These are phyloP conservation scores for Cadophora sp. DNA, from an alignment of 2,329 filamentous ascomycete species.

Conservation along the genomic window DNA sequence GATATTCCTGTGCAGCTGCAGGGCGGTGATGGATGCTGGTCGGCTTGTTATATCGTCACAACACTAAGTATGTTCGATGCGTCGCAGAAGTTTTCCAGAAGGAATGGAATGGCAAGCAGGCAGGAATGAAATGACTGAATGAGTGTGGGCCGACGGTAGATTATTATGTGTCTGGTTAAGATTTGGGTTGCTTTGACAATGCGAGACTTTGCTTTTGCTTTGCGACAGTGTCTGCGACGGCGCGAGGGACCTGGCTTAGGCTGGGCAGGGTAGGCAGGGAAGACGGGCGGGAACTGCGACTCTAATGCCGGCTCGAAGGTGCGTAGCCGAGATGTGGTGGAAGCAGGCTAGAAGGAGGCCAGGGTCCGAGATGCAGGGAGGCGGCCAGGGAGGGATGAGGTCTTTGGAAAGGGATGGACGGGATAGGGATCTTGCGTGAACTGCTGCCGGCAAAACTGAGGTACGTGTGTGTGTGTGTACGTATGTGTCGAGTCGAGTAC, in stretches of 20 bases:
- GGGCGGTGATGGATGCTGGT: neutral
- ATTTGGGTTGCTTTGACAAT: slow-evolving; percentile 42
- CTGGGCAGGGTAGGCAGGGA: too few species aligned
- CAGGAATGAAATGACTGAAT: neutral
- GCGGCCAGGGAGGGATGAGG: slow-evolving; percentile 13
- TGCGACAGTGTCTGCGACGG: slow-evolving; percentile 43
- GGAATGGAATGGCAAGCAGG: neutral
- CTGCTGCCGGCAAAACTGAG: slow-evolving; percentile 28
- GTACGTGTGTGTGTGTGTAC: too few species aligned
- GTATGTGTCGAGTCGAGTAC: slow-evolving; percentile 1
- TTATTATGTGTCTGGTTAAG: slow-evolving; percentile 26
- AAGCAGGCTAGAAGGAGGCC: neutral
- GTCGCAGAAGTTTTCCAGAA: slow-evolving; percentile 25
- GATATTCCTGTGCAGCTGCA: slow-evolving; percentile 10
- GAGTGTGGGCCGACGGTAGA: slow-evolving; percentile 2
- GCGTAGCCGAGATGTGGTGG: slow-evolving; percentile 37
- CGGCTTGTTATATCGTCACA: neutral
- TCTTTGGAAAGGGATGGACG: neutral
- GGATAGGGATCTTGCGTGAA: slow-evolving; percentile 32
- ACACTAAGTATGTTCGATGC: neutral
- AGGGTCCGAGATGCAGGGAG: slow-evolving; percentile 7
- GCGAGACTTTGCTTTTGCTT: slow-evolving; percentile 34
- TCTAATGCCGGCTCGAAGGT: slow-evolving; percentile 35
- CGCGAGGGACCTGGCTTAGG: slow-evolving; percentile 26
- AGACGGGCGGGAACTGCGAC: slow-evolving; percentile 35